Conservation (phyloP, 1,139 yeast genomes). For the Nakaseomyces kungkrabaensis region DNA sequence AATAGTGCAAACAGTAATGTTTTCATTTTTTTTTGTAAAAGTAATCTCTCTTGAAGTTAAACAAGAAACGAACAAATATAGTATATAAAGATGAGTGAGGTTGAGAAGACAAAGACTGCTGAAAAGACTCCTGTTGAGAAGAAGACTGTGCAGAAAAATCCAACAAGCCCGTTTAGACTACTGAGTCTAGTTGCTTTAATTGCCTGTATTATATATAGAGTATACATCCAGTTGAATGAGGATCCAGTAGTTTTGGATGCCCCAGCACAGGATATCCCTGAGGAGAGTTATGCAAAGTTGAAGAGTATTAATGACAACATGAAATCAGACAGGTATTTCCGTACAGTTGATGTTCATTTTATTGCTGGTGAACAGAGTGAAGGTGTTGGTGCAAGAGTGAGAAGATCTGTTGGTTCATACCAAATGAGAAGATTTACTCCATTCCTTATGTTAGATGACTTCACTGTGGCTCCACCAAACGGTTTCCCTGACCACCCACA, state of each 20-base stretch:
- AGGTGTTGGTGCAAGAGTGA: constrained; percentile 80
- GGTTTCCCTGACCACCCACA: constrained; percentile 94
- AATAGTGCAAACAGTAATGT: too few relatives aligned
- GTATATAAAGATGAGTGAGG: background rate
- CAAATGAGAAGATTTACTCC: constrained; percentile 68
- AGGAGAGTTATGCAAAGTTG: background rate
- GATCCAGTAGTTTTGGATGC: background rate
- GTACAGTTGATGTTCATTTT: constrained; percentile 51
- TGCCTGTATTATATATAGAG: background rate
- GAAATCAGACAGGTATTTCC: constrained; percentile 5
- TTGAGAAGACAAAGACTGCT: background rate
- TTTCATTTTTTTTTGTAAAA: too few relatives aligned
- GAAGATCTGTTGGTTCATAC: constrained; percentile 70
- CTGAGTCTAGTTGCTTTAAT: background rate
- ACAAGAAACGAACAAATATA: too few relatives aligned
- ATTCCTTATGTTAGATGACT: constrained; percentile 77
- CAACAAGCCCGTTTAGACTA: background rate
- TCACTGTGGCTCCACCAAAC: constrained; percentile 51
- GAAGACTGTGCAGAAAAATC: background rate
- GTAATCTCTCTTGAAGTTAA: too few relatives aligned
- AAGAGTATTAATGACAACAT: background rate
- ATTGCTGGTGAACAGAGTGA: constrained; percentile 69
- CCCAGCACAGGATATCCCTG: background rate
- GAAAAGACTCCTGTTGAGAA: background rate
- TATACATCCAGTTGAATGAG: background rate